A percentile compares a stretch with the other conserved stretches of the same genome.
These are phyloP conservation scores for Paramecium sonneborni DNA, from an alignment of 73 alveolate species.

Conservation along the genomic window DNA sequence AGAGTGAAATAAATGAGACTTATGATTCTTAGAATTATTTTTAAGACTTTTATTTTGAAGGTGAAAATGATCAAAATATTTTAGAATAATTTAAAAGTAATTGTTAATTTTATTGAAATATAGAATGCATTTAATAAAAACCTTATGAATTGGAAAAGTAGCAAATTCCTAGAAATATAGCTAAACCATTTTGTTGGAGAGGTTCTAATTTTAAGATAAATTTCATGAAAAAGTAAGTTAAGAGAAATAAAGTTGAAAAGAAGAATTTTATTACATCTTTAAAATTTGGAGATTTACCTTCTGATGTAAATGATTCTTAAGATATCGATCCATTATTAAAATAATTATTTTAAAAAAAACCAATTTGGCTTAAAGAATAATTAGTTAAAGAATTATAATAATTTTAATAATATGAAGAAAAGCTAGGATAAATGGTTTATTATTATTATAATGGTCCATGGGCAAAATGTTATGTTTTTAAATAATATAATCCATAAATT, in stretches of 20 bases:
- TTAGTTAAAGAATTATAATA: not conserved
- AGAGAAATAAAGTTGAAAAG: not conserved
- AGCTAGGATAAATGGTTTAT: not conserved
- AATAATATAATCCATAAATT: not conserved
- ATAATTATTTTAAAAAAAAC: not conserved
- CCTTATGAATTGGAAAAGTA: not conserved
- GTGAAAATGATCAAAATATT: not conserved
- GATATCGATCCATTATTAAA: not conserved
- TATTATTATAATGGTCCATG: not conserved
- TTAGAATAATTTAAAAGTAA: not conserved
- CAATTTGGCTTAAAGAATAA: not conserved
- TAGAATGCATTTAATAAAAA: not conserved
- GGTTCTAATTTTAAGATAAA: not conserved
- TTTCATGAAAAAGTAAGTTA: not conserved
- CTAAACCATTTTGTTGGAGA: constrained; percentile 20
- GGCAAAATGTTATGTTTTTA: not conserved
- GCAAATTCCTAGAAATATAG: not conserved
- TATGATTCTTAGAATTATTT: not conserved
- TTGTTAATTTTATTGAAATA: not conserved
- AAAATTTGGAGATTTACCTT: not conserved
- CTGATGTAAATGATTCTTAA: not conserved
- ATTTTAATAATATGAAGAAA: not conserved
- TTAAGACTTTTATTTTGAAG: not conserved
- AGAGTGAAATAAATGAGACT: not conserved
- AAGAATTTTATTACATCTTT: not conserved